Percentiles rank a stretch among this genome's conserved stretches.
phyloP scores from a whole-genome alignment of 1,284 basidiomycete genomes.

The Leccinum ambiguum region DNA sequence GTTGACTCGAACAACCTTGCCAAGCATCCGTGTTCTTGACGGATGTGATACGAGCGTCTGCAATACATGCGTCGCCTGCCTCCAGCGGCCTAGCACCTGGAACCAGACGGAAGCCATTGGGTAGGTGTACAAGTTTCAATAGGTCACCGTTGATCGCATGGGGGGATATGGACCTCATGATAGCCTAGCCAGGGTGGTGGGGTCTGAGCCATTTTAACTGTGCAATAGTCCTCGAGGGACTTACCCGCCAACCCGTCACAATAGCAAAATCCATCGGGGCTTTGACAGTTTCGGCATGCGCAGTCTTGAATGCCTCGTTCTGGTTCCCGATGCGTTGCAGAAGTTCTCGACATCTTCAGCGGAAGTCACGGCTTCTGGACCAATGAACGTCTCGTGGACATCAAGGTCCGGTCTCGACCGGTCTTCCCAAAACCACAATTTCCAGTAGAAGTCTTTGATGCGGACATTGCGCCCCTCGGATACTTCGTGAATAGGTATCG shows the following conservation, averaged over 20 bases:
- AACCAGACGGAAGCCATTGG: conserved; percentile 93
- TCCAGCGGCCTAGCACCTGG: conserved; percentile 75
- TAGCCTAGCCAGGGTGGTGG: conserved; percentile 56
- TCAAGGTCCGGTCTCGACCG: conserved; percentile 73
- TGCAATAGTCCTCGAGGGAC: conserved; percentile 26
- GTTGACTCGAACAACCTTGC: conserved; percentile 93
- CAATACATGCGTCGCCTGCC: conserved; percentile 89
- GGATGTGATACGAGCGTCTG: conserved; percentile 86
- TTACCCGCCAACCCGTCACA: conserved; percentile 94
- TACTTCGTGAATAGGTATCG: conserved; percentile 91
- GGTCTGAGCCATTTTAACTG: conserved; percentile 18
- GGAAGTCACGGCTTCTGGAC: conserved; percentile 81
- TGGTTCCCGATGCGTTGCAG: conserved; percentile 92
- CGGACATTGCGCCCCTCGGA: conserved; percentile 82
- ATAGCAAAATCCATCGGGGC: conserved; percentile 99
- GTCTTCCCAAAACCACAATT: conserved; percentile 91
- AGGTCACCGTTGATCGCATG: conserved; percentile 87
- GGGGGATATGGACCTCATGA: conserved; percentile 98
- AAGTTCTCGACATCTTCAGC: conserved; percentile 82
- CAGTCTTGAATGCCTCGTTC: conserved; percentile 85
- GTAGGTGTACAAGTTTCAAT: conserved; percentile 94
- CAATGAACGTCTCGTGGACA: conserved; percentile 77
- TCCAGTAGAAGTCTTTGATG: conserved; percentile 98
- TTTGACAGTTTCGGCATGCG: conserved; percentile 66
- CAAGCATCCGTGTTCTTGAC: conserved; percentile 89